Evolutionary conservation across 2,329 filamentous ascomycete species (phyloP).

Genomic region (Arthrinium phaeospermum): DNA sequence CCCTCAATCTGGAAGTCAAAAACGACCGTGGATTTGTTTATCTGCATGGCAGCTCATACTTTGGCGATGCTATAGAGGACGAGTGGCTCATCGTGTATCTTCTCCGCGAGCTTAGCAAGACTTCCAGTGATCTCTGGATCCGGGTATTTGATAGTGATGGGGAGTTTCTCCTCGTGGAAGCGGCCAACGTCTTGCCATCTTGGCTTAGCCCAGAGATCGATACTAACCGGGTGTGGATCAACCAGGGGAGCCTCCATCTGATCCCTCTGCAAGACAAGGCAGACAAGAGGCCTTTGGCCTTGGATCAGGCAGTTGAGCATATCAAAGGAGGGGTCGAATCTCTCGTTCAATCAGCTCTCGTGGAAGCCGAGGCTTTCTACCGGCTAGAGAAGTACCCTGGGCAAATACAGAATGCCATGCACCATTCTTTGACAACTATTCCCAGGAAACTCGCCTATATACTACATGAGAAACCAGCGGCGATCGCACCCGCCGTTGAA

Average conservation of each 20-base stretch:
- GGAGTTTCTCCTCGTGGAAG: slow-evolving; percentile 94
- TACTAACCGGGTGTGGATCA: slow-evolving; percentile 87
- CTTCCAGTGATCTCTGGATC: slow-evolving; percentile 78
- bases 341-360: slow-evolving; percentile 72
- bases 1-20: slow-evolving; percentile 72
- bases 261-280: slow-evolving; percentile 62
- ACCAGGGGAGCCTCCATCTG: slow-evolving; percentile 75
- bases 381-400: slow-evolving; percentile 82
- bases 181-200: slow-evolving; percentile 81
- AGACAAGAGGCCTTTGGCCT: slow-evolving; percentile 54
- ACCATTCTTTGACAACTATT: slow-evolving; percentile 74
- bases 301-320: slow-evolving; percentile 67
- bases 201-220: slow-evolving; percentile 95
- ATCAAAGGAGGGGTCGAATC: slow-evolving; percentile 61
- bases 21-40: slow-evolving; percentile 62
- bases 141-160: slow-evolving; percentile 87
- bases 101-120: slow-evolving; percentile 78
- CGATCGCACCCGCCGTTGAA: slow-evolving; percentile 84
- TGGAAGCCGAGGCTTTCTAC: slow-evolving; percentile 92
- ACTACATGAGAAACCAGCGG: slow-evolving; percentile 74
- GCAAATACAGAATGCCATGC: slow-evolving; percentile 76
- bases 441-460: slow-evolving; percentile 84
- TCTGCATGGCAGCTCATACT: slow-evolving; percentile 80
- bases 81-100: slow-evolving; percentile 97
- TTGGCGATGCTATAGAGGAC: slow-evolving; percentile 93